Evolutionary conservation across 257 asterid species (phyloP), one percentile per base, ranked within the genome.

Genomic region (Forsythia suspensa): DNA sequence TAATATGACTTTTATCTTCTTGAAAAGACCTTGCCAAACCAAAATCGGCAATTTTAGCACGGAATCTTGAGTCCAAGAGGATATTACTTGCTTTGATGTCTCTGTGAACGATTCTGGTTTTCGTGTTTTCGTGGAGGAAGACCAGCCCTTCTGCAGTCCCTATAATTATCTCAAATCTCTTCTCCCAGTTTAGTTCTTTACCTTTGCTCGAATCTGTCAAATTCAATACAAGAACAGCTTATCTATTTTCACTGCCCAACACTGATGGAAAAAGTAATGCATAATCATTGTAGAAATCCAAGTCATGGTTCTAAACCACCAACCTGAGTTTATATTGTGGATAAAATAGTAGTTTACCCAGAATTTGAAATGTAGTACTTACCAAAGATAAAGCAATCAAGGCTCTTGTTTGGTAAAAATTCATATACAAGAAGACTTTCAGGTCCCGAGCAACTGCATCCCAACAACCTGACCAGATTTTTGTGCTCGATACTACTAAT

Each of bases 61-160:
- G 86, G 15, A 91, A 83, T 70, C 92, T 90, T 0, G 90, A 77
- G 71, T 91, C 97, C 81, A 91, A 72, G 57, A 92, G 87, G 51
- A 92, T 89, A 24, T 92, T 92, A 80, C 97, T 91, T 13, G 97
- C 90, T 81, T 92, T 92, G 73, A 90, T 92, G 16, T 92, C 97
- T 82, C 97, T 80, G 76, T 92, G 97, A 70, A 92, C 88, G 59
- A 92, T 92, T 83, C 96, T 81, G 44, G 79, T 83, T 18, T 79
- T 87, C 15, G 87, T 84, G 89, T 92, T 92, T 74, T 92, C 97
- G 3, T 92, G 97, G 44, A 92, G 96, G 82, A 89, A 91, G 24
- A 89, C 93, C 79, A 92, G 73, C 3, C 96, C 97, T 74, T 91
- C 93, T 46, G 91, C 94, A 39, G 89, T 92, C 77, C 97, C 96